Evolutionary conservation across 2,329 filamentous ascomycete genomes (phyloP), one percentile per base, ranked within the genome.

Genomic region (Beauveria brongniartii): DNA sequence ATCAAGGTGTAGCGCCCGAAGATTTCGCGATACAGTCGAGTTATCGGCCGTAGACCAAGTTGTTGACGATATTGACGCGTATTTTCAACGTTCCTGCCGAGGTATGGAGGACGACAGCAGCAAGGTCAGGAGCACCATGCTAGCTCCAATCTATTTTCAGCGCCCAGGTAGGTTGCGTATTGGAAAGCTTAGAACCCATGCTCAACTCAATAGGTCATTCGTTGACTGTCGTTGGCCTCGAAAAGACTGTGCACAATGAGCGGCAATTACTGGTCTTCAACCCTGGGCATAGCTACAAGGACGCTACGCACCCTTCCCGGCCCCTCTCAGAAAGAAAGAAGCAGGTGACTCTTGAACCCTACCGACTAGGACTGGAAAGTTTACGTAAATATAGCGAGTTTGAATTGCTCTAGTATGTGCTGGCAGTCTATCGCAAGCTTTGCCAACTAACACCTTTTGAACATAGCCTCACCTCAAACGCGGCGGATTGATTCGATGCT

Each of bases 71-170:
- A 81, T 96, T 8, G 88, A 92, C 67, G 73, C 77, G 1, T 97
- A 97, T 70, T 97, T 96, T 68, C 55, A 48, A 44, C 18, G 24
- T 30, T 44, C 22, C 20, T 30, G 5, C 18, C 37, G 18, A 5
- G 22, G n/a, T 16, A 24, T 26, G 5, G 20, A 82, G 40, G 61
- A 63, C 41, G 90, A 86, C 67, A 22, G 44, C 20, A 34, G 16
- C 47, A 52, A 52, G 40, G 82, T 96, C n/a, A 80, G 84, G 57
- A 75, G 80, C 59, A 97, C 93, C 0, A 74, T 79, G 16, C 77
- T 93, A 8, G 87, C 93, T 44, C 92, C 94, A 0, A 87, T 97
- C 46, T 97, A 97, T 73, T 86, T 96, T 64, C 93, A 97, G 70
- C 90, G 94, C 67, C 85, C 86, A 65, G 88, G 86, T 85, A 75